phyloP scores from a whole-genome alignment of 169 alveolate genomes.

The Blepharisma undulans region DNA sequence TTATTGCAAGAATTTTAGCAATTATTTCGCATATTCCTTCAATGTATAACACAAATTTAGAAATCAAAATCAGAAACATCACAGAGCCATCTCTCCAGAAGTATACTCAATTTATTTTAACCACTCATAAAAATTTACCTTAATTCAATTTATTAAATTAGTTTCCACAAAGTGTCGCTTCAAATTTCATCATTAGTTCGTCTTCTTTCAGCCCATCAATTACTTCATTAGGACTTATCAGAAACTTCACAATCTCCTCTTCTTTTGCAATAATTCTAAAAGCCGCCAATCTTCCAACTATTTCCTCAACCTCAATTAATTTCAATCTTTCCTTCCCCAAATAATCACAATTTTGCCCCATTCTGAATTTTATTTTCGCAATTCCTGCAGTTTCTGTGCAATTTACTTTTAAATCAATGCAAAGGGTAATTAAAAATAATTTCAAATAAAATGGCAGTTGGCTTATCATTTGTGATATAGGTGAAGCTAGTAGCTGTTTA shows the following conservation, averaged over 20 bases:
- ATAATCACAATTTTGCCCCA: not conserved
- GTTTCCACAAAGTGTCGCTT: not conserved
- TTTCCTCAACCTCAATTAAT: not conserved
- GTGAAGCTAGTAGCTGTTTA: not conserved
- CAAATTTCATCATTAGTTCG: not conserved
- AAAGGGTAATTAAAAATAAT: not conserved
- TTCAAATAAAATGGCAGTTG: conserved; percentile 1
- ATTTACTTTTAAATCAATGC: not conserved
- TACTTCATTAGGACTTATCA: conserved; percentile 4
- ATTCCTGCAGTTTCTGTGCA: not conserved
- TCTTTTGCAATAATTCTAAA: not conserved
- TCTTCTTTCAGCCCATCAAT: conserved; percentile 9
- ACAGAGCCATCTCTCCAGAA: not conserved
- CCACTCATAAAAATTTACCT: not conserved
- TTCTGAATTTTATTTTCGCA: not conserved
- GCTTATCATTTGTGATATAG: not conserved
- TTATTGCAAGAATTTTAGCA: not conserved
- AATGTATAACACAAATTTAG: not conserved
- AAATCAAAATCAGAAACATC: not conserved
- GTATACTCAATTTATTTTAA: not conserved
- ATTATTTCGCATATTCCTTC: not conserved
- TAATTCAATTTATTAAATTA: too few relatives aligned
- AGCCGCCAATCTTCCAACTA: not conserved
- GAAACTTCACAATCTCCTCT: not conserved
- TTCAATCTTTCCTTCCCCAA: not conserved